phyloP scores from a whole-genome alignment of 805 yeast species.

The Yamadazyma takamatsuzukensis region DNA sequence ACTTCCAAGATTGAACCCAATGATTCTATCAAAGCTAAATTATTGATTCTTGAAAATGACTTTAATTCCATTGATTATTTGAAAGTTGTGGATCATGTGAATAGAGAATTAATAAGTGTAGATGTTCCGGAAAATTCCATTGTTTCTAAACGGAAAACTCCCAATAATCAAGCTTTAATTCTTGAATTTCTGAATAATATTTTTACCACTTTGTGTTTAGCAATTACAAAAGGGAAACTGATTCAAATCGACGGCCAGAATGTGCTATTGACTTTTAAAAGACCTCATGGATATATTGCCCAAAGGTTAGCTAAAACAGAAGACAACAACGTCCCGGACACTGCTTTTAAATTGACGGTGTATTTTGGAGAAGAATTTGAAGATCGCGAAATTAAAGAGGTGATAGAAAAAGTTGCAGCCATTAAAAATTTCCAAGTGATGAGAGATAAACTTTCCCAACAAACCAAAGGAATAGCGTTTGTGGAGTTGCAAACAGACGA shows the following conservation, averaged over 20 bases:
- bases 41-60: conserved; percentile 30
- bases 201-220: conserved; percentile 53
- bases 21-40: conserved; percentile 32
- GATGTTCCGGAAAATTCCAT: conserved; percentile 36
- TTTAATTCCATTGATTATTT: conserved; percentile 30
- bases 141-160: conserved; percentile 31
- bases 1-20: conserved; percentile 35
- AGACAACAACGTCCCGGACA: conserved; percentile 8
- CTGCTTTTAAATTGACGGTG: conserved; percentile 9
- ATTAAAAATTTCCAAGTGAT: conserved; percentile 41
- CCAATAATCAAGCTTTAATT: conserved; percentile 36
- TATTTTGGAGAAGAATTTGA: conserved; percentile 11
- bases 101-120: conserved; percentile 41
- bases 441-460: conserved; percentile 45
- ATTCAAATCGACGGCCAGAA: conserved; percentile 22
- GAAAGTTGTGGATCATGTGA: conserved; percentile 42
- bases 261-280: conserved; percentile 7
- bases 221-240: conserved; percentile 28
- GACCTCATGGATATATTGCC: conserved; percentile 14
- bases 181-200: conserved; percentile 49
- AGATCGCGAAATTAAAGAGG: conserved; percentile 41
- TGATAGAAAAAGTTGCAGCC: conserved; percentile 20
- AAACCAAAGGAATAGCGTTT: conserved; percentile 58
- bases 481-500: conserved; percentile 36
- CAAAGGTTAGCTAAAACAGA: conserved; percentile 11